Base-by-base conservation (phyloP, 129 eudicot species). In the carrot (Daucus carota) region DNA sequence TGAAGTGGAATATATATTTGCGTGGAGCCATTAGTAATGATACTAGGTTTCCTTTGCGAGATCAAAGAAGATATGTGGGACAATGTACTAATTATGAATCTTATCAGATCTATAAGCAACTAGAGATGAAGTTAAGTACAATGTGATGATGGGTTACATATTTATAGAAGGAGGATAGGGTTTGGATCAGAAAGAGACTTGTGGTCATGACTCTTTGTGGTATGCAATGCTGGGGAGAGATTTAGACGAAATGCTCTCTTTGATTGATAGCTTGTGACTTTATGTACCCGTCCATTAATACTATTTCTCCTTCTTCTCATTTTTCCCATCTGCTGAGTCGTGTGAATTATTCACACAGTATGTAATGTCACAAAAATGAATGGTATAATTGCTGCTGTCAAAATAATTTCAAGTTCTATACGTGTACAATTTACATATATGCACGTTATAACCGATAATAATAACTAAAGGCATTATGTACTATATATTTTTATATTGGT, bases 201-300 rank as follows among this genome's bases (percentile, higher is more conserved):
- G 3, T 32, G 65, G 76, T 16, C 13, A 73, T 75, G 81, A 26
- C 84, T 76, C 80, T 57, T 76, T 45, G 50, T 42, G 11, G 77
- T 76, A 78, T 78, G 83, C 68, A n/a, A 76, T 38, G 75, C 62
- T 69, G 76, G 72, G 78, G 72, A 77, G 76, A 77, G 74, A 77
- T 73, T 77, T 20, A 77, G 70, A 82, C 81, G 85, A 67, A 82
- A 82, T 31, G 67, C 32, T 72, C n/a, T 76, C 77, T 34, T 76
- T 42, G 2, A 3, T 47, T 26, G n/a, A 33, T 74, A 29, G 20
- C 44, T 80, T 29, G 75, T 52, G 83, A 80, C 83, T 80, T 74
- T 75, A 38, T 78, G 72, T 70, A 80, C 71, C 28, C 79, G 29
- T 79, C 52, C 66, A 43, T 71, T 57, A 24, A 57, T 10, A n/a